Percentiles rank a stretch among this genome's conserved stretches.
Evolutionary conservation across 164 flowering plant species (phyloP).

Genomic region (Magnolia officinalis): DNA sequence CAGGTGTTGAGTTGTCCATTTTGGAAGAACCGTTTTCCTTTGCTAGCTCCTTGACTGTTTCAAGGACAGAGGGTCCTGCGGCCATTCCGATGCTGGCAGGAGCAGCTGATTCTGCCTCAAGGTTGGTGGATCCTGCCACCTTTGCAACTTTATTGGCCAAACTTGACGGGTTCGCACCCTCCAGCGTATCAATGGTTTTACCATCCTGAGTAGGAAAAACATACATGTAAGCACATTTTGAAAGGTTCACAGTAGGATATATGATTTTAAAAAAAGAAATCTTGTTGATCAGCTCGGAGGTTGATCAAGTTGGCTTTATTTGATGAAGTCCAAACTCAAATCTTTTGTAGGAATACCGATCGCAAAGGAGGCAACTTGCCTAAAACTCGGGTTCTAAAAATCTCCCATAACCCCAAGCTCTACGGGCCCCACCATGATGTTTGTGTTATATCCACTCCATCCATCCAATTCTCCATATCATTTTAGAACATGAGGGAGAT

Average conservation of each 20-base stretch:
- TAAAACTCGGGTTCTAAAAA: too few relatives aligned
- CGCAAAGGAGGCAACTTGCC: too few relatives aligned
- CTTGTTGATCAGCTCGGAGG: background rate
- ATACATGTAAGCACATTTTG: background rate
- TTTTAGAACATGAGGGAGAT: too few relatives aligned
- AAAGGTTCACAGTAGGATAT: background rate
- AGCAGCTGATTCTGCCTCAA: slow-evolving; percentile 60
- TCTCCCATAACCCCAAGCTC: too few relatives aligned
- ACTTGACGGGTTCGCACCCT: slow-evolving; percentile 89
- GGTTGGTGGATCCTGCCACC: slow-evolving; percentile 49
- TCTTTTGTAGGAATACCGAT: too few relatives aligned
- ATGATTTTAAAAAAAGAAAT: background rate
- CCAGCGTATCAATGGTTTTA: slow-evolving; percentile 67
- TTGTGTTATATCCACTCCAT: too few relatives aligned
- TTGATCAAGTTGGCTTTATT: background rate
- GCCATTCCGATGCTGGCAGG: slow-evolving; percentile 96
- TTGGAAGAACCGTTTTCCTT: slow-evolving; percentile 45
- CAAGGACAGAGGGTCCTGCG: slow-evolving; percentile 73
- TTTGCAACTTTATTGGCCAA: slow-evolving; percentile 92
- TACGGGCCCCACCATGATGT: too few relatives aligned
- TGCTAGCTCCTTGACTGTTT: slow-evolving; percentile 60
- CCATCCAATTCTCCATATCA: too few relatives aligned
- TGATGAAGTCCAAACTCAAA: too few relatives aligned
- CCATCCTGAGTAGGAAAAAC: slow-evolving; percentile 52
- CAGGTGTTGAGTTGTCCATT: slow-evolving; percentile 23